Conservation (phyloP, 768 basidiomycete genomes). For the Amyloporia xantha region DNA sequence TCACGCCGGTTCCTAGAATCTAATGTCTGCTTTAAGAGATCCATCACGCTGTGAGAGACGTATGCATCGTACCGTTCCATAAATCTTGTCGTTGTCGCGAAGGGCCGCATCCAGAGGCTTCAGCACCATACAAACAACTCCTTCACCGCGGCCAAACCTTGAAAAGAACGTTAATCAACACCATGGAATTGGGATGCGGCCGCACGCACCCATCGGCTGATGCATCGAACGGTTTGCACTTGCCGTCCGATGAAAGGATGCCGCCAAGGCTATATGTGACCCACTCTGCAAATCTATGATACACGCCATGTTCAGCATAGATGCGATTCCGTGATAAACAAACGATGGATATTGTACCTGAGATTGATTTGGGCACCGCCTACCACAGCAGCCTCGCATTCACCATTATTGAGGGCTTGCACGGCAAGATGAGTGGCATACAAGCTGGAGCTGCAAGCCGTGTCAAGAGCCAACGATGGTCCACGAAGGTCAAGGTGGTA, state of each 20-base stretch:
- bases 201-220: constrained; percentile 34
- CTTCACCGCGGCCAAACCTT: constrained; percentile 36
- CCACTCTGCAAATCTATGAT: constrained; percentile 30
- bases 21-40: no score
- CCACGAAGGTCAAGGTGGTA: constrained; percentile 37
- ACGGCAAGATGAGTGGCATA: constrained; percentile 43
- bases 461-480: constrained; percentile 44
- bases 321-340: no score
- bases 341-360: constrained; percentile 23
- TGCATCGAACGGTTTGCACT: constrained; percentile 39
- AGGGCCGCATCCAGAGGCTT: constrained; percentile 35
- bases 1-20: constrained; percentile 36
- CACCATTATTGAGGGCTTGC: constrained; percentile 35
- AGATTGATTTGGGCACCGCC: constrained; percentile 37
- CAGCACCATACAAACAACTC: constrained; percentile 31
- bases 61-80: constrained; percentile 32
- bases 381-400: constrained; percentile 43
- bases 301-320: no score
- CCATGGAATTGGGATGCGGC: constrained; percentile 1
- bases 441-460: constrained; percentile 45
- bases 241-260: constrained; percentile 35
- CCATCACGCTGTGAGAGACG: no score
- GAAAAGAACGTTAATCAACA: constrained; percentile 5
- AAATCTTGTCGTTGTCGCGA: constrained; percentile 34
- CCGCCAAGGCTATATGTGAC: constrained; percentile 32